These are phyloP conservation scores for Microthlaspi erraticum DNA, from an alignment of 345 rosid genomes.

Conservation along the genomic window DNA sequence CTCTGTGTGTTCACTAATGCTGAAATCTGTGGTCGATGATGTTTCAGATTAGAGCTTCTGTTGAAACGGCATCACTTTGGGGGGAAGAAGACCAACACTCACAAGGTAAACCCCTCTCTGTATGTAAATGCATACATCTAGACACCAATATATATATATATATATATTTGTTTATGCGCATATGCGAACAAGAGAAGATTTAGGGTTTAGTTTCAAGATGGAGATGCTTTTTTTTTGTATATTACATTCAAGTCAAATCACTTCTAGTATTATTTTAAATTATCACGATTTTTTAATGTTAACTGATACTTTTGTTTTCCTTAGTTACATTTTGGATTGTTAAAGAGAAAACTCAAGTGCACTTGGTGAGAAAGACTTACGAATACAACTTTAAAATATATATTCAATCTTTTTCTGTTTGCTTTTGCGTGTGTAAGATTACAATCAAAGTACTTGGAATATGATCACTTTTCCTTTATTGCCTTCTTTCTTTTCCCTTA, in stretches of 20 bases:
- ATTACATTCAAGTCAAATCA: conserved; percentile 30
- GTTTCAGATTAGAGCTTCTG: conserved; percentile 36
- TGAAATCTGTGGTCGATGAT: conserved; percentile 34
- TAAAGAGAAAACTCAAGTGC: conserved; percentile 24
- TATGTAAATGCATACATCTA: conserved; percentile 25
- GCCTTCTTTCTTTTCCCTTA: conserved; percentile 15
- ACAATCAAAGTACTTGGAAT: conserved; percentile 42
- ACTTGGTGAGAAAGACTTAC: conserved; percentile 34
- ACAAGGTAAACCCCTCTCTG: conserved; percentile 19
- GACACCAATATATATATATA: no score
- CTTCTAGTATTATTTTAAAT: not conserved
- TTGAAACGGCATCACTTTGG: conserved; percentile 23
- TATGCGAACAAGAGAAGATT: conserved; percentile 2
- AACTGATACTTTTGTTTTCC: conserved; percentile 19
- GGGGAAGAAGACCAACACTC: conserved; percentile 33
- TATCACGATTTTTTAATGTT: conserved; percentile 14
- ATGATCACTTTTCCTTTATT: conserved; percentile 38
- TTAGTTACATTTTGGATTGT: conserved; percentile 24
- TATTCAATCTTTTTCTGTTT: conserved; percentile 8
- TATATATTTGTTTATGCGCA: not conserved
- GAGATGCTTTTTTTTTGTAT: not conserved
- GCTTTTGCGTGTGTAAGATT: conserved; percentile 43
- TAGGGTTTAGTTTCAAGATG: conserved; percentile 37
- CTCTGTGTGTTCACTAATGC: not conserved
- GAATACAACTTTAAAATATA: conserved; percentile 7